phyloP scores from a whole-genome alignment of 2,329 filamentous ascomycete genomes.

The Alternaria tenuissima region DNA sequence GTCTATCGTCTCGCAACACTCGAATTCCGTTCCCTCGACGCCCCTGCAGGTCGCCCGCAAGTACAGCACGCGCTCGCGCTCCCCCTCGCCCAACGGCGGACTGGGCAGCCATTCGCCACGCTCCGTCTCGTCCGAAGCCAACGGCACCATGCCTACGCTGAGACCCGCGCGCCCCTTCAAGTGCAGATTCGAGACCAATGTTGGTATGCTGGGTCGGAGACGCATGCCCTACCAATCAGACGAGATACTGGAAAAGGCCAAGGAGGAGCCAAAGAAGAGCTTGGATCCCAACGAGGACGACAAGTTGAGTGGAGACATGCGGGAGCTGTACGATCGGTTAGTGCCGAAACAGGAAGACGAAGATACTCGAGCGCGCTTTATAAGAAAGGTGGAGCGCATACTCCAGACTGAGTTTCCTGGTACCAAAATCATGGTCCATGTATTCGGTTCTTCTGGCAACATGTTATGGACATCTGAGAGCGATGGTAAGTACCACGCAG shows the following conservation, averaged over 20 bases:
- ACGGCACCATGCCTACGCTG: constrained; percentile 73
- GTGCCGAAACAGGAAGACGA: constrained; percentile 83
- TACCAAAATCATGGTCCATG: constrained; percentile 85
- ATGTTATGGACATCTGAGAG: constrained; percentile 93
- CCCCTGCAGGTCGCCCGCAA: constrained; percentile 88
- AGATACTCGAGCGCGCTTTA: constrained; percentile 74
- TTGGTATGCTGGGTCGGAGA: constrained; percentile 76
- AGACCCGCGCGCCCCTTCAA: constrained; percentile 66
- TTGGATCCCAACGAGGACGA: constrained; percentile 52
- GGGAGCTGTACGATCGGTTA: constrained; percentile 83
- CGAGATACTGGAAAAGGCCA: constrained; percentile 78
- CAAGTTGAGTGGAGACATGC: constrained; percentile 80
- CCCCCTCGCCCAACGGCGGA: constrained; percentile 78
- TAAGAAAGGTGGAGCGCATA: constrained; percentile 86
- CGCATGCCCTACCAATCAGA: constrained; percentile 92
- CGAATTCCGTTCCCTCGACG: constrained; percentile 91
- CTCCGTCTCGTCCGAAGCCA: constrained; percentile 89
- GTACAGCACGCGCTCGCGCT: constrained; percentile 77
- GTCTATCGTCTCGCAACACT: constrained; percentile 69
- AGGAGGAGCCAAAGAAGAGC: constrained; percentile 68
- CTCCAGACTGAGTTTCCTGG: constrained; percentile 93
- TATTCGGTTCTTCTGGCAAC: constrained; percentile 99
- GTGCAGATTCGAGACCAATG: constrained; percentile 89
- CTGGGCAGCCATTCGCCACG: constrained; percentile 83
- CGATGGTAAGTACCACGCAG: constrained; percentile 71